A percentile compares a stretch with the other conserved stretches of the same genome.
phyloP scores from a whole-genome alignment of 345 rosid species.

The Cardamine resedifolia region DNA sequence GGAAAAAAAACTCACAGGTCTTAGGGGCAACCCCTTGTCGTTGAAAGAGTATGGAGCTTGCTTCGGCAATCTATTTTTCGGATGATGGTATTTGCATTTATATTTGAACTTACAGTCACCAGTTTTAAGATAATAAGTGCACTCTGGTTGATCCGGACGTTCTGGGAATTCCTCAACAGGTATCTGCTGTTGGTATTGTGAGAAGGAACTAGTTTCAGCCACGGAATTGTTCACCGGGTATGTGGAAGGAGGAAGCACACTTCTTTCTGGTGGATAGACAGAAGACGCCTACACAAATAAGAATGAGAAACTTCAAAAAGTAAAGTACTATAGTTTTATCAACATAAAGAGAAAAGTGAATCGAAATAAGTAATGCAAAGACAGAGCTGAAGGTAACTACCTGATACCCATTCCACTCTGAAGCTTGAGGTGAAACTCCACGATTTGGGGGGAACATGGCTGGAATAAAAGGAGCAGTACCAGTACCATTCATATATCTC shows the following conservation, averaged over 20 bases:
- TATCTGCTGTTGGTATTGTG: constrained; percentile 56
- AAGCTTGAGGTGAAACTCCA: constrained; percentile 57
- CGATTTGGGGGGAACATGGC: constrained; percentile 61
- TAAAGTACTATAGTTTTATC: constrained; percentile 18
- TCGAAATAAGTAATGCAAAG: neutral
- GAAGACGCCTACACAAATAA: constrained; percentile 63
- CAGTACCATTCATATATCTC: constrained; percentile 52
- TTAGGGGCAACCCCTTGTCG: constrained; percentile 91
- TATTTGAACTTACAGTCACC: constrained; percentile 94
- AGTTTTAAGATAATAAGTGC: constrained; percentile 75
- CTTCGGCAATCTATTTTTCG: constrained; percentile 56
- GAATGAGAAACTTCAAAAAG: constrained; percentile 11
- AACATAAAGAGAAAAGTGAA: neutral
- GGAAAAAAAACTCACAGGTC: constrained; percentile 75
- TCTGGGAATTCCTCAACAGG: constrained; percentile 79
- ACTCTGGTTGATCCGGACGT: constrained; percentile 94
- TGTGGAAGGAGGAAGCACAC: constrained; percentile 52
- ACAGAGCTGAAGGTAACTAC: constrained; percentile 40
- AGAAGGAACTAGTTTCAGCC: constrained; percentile 47
- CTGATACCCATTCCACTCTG: constrained; percentile 96
- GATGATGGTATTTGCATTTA: constrained; percentile 95
- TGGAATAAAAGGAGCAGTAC: constrained; percentile 64
- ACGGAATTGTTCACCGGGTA: constrained; percentile 46
- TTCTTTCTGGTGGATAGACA: constrained; percentile 57
- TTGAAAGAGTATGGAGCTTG: constrained; percentile 60